phyloP scores from a whole-genome alignment of 202 grass and related monocot genomes.

The Sporobolus alterniflorus region DNA sequence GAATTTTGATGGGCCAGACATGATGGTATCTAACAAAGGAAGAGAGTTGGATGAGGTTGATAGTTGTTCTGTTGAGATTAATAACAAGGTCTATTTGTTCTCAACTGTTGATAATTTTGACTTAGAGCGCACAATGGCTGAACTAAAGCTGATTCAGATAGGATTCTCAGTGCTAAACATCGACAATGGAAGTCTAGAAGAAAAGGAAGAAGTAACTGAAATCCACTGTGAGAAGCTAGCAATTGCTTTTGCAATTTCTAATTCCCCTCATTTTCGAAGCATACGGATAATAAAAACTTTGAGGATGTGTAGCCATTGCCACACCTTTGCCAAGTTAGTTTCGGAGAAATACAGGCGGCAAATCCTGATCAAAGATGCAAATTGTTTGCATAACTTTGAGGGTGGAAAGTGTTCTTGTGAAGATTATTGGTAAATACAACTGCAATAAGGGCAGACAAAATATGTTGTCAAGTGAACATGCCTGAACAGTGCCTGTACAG shows the following conservation, averaged over 20 bases:
- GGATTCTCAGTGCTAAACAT: conserved; percentile 27
- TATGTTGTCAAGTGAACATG: conserved; percentile 19
- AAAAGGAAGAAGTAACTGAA: conserved; percentile 53
- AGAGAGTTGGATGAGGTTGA: conserved; percentile 32
- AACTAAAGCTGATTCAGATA: conserved; percentile 49
- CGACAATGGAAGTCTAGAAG: conserved; percentile 50
- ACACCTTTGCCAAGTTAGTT: conserved; percentile 74
- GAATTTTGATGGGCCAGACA: conserved; percentile 43
- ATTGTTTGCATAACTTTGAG: conserved; percentile 81
- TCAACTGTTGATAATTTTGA: conserved; percentile 42
- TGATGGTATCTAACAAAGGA: conserved; percentile 30
- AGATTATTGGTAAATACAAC: conserved; percentile 77
- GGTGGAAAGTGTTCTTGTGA: conserved; percentile 81
- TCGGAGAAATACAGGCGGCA: conserved; percentile 59
- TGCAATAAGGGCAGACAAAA: background rate
- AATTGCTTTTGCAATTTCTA: conserved; percentile 72
- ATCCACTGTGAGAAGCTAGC: conserved; percentile 82
- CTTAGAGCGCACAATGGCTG: conserved; percentile 36
- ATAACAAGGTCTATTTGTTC: conserved; percentile 65
- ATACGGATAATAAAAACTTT: conserved; percentile 76
- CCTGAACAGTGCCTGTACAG: conserved; percentile 18
- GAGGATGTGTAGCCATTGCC: conserved; percentile 74
- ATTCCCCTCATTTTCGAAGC: conserved; percentile 49
- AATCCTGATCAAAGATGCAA: conserved; percentile 85
- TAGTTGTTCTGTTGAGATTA: conserved; percentile 67